A percentile compares a stretch with the other conserved stretches of the same genome.
Conservation (phyloP, 2,329 filamentous ascomycete genomes). For the Monosporascus ibericus region DNA sequence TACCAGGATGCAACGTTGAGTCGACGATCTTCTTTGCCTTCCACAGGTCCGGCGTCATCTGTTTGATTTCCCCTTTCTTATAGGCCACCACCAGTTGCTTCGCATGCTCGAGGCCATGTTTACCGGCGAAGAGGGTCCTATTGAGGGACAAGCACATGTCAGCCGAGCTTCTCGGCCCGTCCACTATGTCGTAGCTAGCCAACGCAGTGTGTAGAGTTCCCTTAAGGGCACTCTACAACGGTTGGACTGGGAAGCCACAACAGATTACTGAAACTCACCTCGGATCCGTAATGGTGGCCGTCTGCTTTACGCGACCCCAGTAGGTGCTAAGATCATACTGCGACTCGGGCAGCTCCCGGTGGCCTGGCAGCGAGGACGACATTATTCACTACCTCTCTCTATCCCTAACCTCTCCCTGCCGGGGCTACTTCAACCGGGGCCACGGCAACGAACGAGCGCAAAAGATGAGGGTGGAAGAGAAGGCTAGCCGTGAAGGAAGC, state of each 20-base stretch:
- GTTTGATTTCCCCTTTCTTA: slow-evolving; percentile 71
- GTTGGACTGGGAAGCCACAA: no score
- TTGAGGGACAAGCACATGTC: no score
- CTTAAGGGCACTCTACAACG: no score
- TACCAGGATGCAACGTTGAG: slow-evolving; percentile 92
- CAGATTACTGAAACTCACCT: slow-evolving; percentile 57
- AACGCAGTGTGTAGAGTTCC: no score
- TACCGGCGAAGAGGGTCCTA: slow-evolving; percentile 81
- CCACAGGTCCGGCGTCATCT: slow-evolving; percentile 91
- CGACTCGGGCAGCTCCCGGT: slow-evolving; percentile 80
- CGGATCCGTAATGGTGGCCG: slow-evolving; percentile 85
- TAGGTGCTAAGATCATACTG: slow-evolving; percentile 92
- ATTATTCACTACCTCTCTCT: slow-evolving; percentile 31
- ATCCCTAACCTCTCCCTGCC: slow-evolving; percentile 3
- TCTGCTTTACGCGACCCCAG: slow-evolving; percentile 88
- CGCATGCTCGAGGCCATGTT: slow-evolving; percentile 73
- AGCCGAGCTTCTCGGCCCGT: no score
- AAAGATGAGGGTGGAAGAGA: neutral
- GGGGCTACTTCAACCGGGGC: no score
- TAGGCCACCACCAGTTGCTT: slow-evolving; percentile 78
- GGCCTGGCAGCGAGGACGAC: slow-evolving; percentile 60
- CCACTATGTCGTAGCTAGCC: no score
- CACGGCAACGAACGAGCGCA: no score
- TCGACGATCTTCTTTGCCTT: slow-evolving; percentile 95
- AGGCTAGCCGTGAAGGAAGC: neutral